Base-by-base conservation (phyloP, 257 asterid species). In the Solanum sejunctum region DNA sequence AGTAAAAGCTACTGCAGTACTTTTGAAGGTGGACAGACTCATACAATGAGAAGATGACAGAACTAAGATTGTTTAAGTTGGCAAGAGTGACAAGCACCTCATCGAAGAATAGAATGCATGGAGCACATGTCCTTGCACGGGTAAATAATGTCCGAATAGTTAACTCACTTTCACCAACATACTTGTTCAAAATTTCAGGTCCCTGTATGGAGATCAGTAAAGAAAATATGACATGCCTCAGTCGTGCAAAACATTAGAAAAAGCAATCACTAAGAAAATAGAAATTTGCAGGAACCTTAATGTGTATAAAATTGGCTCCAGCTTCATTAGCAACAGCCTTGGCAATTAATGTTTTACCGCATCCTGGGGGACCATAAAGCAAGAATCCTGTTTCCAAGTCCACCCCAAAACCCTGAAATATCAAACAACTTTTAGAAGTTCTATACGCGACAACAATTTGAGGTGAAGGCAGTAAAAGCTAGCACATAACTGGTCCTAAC, bases 301-400 rank as follows among this genome's bases (percentile, higher is more conserved):
- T 88, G 86, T 95, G 97, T 83, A 96, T 96, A 89, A 96, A 96
- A 92, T 90, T 96, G 56, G 98, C 97, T 75, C 97, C 98, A 12
- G 97, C 97, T 91, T 93, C 97, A 84, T 89, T 93, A 70, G 99
- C 99, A 89, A 96, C 98, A 80, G 98, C 99, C 91, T 93, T 93
- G 60, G 99, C 99, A 41, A 96, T 94, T 89, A 95, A 89, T 54
- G 99, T 96, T 91, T 96, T 96, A 49, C 99, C 99, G 43, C 99
- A 94, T 75, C 99, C 98, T 11, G 99, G 99, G 85, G 99, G 99
- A 75, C 99, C 98, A 89, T 93, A 94, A 47, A 96, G 99, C 93
- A 96, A 89, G 88, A 93, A 93, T 73, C 99, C 99, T 8, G 95
- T 91, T 83, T 90, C 98, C 66, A 89, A 57, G 71, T 91, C 89